Conservation (phyloP, 768 basidiomycete genomes). For the Pulveroboletus ravenelii region DNA sequence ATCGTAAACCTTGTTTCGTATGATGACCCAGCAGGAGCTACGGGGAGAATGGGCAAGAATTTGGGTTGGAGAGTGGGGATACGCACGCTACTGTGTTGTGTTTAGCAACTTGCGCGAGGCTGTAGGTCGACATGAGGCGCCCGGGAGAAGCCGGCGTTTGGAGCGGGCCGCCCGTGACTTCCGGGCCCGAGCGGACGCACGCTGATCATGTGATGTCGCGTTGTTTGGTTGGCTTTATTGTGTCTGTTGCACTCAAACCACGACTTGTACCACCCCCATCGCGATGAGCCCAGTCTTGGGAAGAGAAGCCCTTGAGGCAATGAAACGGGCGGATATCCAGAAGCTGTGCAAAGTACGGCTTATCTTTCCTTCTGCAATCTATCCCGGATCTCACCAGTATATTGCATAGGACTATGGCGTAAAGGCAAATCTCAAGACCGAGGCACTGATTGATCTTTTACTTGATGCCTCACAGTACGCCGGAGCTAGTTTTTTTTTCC, state of each 20-base stretch:
- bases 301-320: conserved; percentile 45
- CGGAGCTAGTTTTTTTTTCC: conserved; percentile 33
- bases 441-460: conserved; percentile 71
- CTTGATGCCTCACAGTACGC: conserved; percentile 46
- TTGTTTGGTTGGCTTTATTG: conserved; percentile 44
- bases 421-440: conserved; percentile 78
- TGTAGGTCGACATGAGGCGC: conserved; percentile 34
- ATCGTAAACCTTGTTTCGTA: conserved; percentile 78
- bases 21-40: conserved; percentile 84
- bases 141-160: neutral
- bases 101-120: conserved; percentile 53
- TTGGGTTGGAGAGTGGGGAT: neutral
- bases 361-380: conserved; percentile 10
- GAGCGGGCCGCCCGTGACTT: neutral
- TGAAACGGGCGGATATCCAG: conserved; percentile 56
- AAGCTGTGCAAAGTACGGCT: conserved; percentile 52
- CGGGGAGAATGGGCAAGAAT: conserved; percentile 6
- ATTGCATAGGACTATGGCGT: conserved; percentile 65
- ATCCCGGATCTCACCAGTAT: conserved; percentile 13
- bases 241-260: conserved; percentile 46
- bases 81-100: conserved; percentile 53
- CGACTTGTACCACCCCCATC: conserved; percentile 19
- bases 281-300: conserved; percentile 38
- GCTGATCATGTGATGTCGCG: conserved; percentile 42
- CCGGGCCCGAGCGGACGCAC: neutral